These are phyloP conservation scores for Gonapodya prolifera DNA, from an alignment of 192 early-diverging fungal genomes.

Conservation along the genomic window DNA sequence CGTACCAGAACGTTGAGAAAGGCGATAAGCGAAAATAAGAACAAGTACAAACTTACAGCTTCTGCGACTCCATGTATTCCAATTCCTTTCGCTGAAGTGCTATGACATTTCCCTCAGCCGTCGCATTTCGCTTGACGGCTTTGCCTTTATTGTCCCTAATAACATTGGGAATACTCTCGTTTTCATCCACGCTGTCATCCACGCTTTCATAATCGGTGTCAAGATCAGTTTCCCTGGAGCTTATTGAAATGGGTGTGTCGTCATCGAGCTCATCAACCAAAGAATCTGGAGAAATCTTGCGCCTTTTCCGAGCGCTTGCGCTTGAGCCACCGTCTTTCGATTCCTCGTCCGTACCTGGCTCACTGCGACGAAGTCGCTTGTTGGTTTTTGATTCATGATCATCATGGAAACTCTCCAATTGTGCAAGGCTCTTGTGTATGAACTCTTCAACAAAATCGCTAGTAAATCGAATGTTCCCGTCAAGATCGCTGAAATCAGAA, in stretches of 20 bases:
- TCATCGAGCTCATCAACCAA: background rate
- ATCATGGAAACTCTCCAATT: constrained; percentile 7
- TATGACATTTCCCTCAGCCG: constrained; percentile 6
- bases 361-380: background rate
- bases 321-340: constrained; percentile 8
- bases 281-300: background rate
- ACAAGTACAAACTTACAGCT: background rate
- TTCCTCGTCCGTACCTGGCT: constrained; percentile 1
- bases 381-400: background rate
- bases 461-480: background rate
- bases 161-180: background rate
- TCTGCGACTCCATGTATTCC: background rate
- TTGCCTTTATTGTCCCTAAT: background rate
- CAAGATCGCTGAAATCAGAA: background rate
- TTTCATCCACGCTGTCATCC: background rate
- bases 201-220: background rate
- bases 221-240: background rate
- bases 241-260: background rate
- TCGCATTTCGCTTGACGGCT: background rate
- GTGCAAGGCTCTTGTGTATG: constrained; percentile 23
- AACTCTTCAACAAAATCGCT: constrained; percentile 26
- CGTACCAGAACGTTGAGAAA: background rate
- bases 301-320: constrained; percentile 11
- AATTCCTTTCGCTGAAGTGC: background rate
- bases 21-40: no score